Conservation (phyloP, 192 early-diverging fungal genomes). For the Umbelopsis isabellina region DNA sequence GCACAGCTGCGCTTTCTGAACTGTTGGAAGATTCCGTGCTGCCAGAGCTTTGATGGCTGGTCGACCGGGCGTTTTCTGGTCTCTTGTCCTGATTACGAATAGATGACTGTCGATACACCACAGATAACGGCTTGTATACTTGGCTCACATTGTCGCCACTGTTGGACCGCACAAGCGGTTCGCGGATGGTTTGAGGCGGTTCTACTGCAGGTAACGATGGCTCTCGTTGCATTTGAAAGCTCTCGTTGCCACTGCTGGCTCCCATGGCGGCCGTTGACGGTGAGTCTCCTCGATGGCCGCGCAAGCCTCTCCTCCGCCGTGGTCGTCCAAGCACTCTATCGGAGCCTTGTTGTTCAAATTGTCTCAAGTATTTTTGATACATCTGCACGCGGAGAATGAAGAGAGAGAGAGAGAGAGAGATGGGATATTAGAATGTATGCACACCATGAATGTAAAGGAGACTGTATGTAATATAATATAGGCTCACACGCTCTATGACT, state of each 20-base stretch:
- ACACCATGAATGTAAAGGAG: not conserved
- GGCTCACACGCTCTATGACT: not conserved
- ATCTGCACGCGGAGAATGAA: not conserved
- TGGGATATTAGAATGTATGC: not conserved
- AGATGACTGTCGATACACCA: slow-evolving; percentile 4
- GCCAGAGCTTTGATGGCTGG: not conserved
- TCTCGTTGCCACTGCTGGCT: not conserved
- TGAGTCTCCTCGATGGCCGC: not conserved
- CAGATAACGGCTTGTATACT: not conserved
- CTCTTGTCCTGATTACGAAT: not conserved
- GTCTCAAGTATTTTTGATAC: slow-evolving; percentile 7
- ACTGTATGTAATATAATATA: too few relatives aligned
- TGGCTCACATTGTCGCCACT: not conserved
- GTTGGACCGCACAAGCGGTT: not conserved
- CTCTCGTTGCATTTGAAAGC: not conserved
- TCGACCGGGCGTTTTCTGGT: not conserved
- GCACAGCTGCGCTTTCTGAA: not conserved
- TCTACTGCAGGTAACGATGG: not conserved
- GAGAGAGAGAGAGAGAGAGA: too few relatives aligned
- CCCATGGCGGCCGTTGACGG: not conserved
- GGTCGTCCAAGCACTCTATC: slow-evolving; percentile 4
- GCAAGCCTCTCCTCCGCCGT: not conserved
- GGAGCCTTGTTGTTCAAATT: slow-evolving; percentile 18
- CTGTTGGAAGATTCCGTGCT: not conserved
- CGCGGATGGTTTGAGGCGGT: not conserved